Base-by-base conservation (phyloP, 106 monocot genomes). In the Dendrobium catenatum region DNA sequence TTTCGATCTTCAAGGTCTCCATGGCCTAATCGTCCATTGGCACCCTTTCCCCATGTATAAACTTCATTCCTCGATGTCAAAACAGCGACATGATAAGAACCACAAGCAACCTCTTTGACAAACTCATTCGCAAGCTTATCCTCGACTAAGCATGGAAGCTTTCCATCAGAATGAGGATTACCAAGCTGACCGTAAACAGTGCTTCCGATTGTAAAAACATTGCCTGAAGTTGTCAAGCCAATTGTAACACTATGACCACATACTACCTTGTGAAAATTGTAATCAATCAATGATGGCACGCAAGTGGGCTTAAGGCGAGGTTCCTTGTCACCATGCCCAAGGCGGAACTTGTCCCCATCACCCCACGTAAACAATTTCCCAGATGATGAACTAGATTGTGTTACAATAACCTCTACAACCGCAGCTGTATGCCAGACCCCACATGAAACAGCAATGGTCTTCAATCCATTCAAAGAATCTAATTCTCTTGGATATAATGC, bases 341-440 rank as follows among this genome's bases (percentile, higher is more conserved):
- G 90, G 48, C 96, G 90, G 81, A 90, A 86, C 80, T 94, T 96
- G 70, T 96, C 96, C 72, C 96, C 96, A 90, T 96, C 96, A 59
- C 96, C 96, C 96, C 96, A 97, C 8, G 94, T 97, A 54, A 97
- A 97, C 73, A 97, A 84, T 80, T 97, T 97, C 66, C 94, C 96
- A 72, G 92, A 97, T 42, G 89, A 89, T 19, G 85, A 80, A 85
- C 83, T 94, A 68, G 94, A 94, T 72, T 97, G 96, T 17, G 92
- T 84, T 56, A 89, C 91, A 55, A 97, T 97, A 77, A 96, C 92
- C 59, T 96, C 96, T 44, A 96, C 90, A 0, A 90, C 86, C 70
- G 96, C 93, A 82, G 94, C 94, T 33, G 96, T 96, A 73, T 96
- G 96, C 96, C 96, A 96, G 18, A 96, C 93, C 26, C 96, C 96